phyloP scores from a whole-genome alignment of 495 filamentous ascomycete species.

The Lindgomyces ingoldianus region DNA sequence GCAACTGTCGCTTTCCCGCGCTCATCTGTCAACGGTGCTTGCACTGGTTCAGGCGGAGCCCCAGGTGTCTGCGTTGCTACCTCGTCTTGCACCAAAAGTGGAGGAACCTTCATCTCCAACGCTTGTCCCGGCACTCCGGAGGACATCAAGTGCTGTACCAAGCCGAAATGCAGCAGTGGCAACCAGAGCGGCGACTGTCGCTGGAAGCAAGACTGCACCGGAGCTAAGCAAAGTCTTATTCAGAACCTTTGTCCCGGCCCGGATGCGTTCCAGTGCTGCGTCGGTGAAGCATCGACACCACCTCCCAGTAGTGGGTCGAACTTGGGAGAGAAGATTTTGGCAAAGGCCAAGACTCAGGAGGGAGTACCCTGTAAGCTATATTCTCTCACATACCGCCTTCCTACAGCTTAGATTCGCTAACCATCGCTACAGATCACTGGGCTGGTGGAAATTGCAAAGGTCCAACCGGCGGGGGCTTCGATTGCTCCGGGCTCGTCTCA shows the following conservation, averaged over 20 bases:
- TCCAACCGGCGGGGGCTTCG: constrained; percentile 39
- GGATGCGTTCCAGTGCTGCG: constrained; percentile 23
- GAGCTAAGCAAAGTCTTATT: constrained; percentile 4
- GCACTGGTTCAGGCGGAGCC: constrained; percentile 17
- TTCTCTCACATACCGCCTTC: background rate
- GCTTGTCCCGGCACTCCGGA: constrained; percentile 27
- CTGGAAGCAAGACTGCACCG: constrained; percentile 16
- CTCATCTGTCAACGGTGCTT: constrained; percentile 16
- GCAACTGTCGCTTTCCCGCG: constrained; percentile 8
- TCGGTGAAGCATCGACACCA: background rate
- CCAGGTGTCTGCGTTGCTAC: constrained; percentile 27
- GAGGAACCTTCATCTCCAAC: constrained; percentile 25
- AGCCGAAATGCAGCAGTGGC: constrained; percentile 4
- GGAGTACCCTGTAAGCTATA: constrained; percentile 24
- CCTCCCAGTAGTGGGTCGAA: background rate
- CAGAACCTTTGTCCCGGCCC: constrained; percentile 24
- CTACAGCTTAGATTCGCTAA: background rate
- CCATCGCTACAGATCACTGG: constrained; percentile 29
- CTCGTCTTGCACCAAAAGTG: constrained; percentile 16
- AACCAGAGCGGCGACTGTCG: constrained; percentile 20
- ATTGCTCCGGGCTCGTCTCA: constrained; percentile 41
- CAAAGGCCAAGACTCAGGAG: constrained; percentile 25
- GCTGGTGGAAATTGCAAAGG: constrained; percentile 41
- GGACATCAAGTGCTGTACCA: constrained; percentile 33
- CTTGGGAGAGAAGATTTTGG: constrained; percentile 31